Evolutionary conservation across 2,329 filamentous ascomycete species (phyloP), one percentile per base, ranked within the genome.

Genomic region (Lachnellula arida): DNA sequence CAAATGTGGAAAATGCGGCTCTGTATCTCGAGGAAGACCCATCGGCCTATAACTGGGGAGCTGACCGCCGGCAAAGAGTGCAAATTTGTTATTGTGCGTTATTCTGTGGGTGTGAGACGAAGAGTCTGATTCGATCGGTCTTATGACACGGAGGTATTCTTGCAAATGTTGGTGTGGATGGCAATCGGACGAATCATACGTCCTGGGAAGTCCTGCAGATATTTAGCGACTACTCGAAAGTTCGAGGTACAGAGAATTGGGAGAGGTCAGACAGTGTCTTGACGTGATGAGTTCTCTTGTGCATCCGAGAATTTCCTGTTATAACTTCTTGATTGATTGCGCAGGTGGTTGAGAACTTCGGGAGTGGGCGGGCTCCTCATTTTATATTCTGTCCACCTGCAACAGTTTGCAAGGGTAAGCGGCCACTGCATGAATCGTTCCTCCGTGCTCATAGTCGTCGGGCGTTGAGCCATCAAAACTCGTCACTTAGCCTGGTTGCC

Each of bases 181-280:
- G 32, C 42, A 43, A 51, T 49, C 58, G 32, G 48, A 43, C 63
- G 59, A 67, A 67, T 66, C 63, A 65, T 25, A 37, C 34, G 49
- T 46, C 48, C 37, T 35, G n/a, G 46, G 43, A 55, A 53, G 47
- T 55, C 56, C 56, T 65, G 61, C 59, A 61, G 40, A 60, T 48
- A 34, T 50, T 64, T 67, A 66, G 64, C 63, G 61, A 65, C 52
- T 34, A 39, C 58, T 61, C 50, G 53, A 61, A 60, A 60, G 51
- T 60, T 61, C 48, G 46, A 59, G 53, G 49, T 55, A 34, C 46
- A 51, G 52, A 56, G 49, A 48, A 50, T 28, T 46, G 28, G 37
- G 28, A n/a, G 17, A 40, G 54, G 22, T 15, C 15, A 47, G 47
- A 34, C 7, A 22, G 22, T 46, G 14, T 32, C 44, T 46, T 32